A percentile compares a stretch with the other conserved stretches of the same genome.
Evolutionary conservation across 495 filamentous ascomycete species (phyloP).

Genomic region (Hypoxylon fragiforme): DNA sequence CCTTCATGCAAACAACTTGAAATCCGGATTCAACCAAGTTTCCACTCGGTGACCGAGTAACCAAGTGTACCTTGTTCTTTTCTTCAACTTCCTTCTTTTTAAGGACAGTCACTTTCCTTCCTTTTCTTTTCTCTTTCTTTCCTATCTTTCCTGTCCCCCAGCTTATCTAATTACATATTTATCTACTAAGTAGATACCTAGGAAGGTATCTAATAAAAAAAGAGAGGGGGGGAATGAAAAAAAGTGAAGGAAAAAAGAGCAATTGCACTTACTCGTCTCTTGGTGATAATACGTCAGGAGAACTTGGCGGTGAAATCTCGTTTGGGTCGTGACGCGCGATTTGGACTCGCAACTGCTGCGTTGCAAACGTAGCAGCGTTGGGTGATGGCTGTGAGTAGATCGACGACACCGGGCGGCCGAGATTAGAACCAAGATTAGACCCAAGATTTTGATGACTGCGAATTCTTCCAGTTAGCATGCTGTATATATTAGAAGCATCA

Average conservation of each 20-base stretch:
- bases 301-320: conserved; percentile 55
- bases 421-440: conserved; percentile 37
- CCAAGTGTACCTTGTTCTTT: background rate
- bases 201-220: no score
- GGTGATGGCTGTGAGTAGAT: conserved; percentile 44
- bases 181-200: no score
- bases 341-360: conserved; percentile 37
- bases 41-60: background rate
- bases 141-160: conserved; percentile 3
- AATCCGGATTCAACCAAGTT: background rate
- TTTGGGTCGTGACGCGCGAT: conserved; percentile 40
- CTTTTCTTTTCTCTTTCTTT: conserved; percentile 2
- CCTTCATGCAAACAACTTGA: background rate
- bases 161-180: no score
- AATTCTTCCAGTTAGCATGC: conserved; percentile 31
- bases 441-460: conserved; percentile 32
- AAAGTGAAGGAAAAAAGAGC: conserved; percentile 13
- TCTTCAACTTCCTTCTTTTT: background rate
- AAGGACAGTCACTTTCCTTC: background rate
- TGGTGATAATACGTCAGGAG: conserved; percentile 44
- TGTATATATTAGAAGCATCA: no score
- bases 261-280: conserved; percentile 38
- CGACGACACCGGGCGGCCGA: conserved; percentile 45
- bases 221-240: no score
- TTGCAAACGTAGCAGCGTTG: conserved; percentile 32